These are phyloP conservation scores for Scytalidium lignicola DNA, from an alignment of 2,329 filamentous ascomycete genomes.

Conservation along the genomic window DNA sequence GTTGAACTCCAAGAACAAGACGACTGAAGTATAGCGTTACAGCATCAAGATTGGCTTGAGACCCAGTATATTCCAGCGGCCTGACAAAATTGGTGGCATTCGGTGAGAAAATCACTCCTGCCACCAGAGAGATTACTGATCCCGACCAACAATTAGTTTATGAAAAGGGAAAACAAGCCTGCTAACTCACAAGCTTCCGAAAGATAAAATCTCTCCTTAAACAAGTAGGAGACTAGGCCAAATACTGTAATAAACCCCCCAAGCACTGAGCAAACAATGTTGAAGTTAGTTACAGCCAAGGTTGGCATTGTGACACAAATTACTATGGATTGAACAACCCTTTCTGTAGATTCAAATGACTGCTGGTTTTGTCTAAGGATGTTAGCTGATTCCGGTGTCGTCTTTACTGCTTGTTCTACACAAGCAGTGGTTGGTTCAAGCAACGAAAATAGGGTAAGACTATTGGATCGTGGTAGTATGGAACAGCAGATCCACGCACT, in stretches of 20 bases:
- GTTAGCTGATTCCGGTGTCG: constrained; percentile 34
- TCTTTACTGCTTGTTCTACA: constrained; percentile 31
- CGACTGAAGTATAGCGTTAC: constrained; percentile 82
- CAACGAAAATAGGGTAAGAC: constrained; percentile 23
- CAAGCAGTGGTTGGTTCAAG: constrained; percentile 21
- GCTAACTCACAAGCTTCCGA: constrained; percentile 72
- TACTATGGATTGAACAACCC: not conserved
- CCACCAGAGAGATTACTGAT: constrained; percentile 75
- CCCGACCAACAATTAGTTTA: constrained; percentile 1
- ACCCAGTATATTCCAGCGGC: constrained; percentile 68
- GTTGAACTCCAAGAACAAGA: constrained; percentile 82
- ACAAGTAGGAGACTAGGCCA: constrained; percentile 80
- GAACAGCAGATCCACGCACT: not conserved
- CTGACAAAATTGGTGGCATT: constrained; percentile 70
- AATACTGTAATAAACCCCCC: constrained; percentile 93
- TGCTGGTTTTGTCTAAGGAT: not conserved
- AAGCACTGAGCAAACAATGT: constrained; percentile 57
- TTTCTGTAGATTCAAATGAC: not conserved
- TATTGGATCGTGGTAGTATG: constrained; percentile 38
- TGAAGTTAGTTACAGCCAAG: constrained; percentile 46
- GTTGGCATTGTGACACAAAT: constrained; percentile 33
- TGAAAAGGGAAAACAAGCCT: not conserved
- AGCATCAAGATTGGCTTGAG: constrained; percentile 53
- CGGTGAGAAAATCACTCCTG: constrained; percentile 74
- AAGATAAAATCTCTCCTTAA: constrained; percentile 86